These are phyloP conservation scores for Malus hybrid DNA, from an alignment of 331 rosid species.

Conservation along the genomic window DNA sequence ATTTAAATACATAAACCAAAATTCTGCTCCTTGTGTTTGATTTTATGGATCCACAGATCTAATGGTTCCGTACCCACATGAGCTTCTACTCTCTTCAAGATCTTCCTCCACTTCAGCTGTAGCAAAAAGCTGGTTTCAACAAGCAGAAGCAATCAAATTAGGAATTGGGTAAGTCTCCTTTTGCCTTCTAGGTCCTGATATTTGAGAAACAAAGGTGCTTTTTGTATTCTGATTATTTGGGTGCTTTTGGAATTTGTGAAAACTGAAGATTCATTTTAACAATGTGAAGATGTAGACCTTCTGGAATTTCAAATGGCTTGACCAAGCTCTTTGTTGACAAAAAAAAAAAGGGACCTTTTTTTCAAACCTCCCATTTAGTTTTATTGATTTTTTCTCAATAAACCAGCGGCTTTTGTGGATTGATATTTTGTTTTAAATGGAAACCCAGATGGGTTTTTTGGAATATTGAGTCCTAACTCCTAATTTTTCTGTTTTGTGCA, in stretches of 20 bases:
- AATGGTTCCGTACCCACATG: slow-evolving; percentile 21
- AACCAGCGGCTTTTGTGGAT: slow-evolving; percentile 22
- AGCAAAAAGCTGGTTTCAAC: slow-evolving; percentile 8
- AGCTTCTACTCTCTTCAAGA: neutral
- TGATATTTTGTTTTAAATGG: slow-evolving; percentile 19
- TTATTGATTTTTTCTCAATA: slow-evolving; percentile 16
- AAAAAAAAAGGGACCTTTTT: slow-evolving; percentile 7
- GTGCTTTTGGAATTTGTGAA: slow-evolving; percentile 5
- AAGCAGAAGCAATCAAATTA: slow-evolving; percentile 19
- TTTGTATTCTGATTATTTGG: slow-evolving; percentile 8
- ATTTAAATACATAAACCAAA: neutral
- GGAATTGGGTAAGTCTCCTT: slow-evolving; percentile 31
- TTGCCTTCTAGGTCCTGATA: neutral
- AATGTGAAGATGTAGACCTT: slow-evolving; percentile 36
- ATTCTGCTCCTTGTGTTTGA: slow-evolving; percentile 14
- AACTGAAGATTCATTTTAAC: slow-evolving; percentile 9
- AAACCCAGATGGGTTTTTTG: slow-evolving; percentile 15
- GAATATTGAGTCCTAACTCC: neutral
- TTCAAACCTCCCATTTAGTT: slow-evolving; percentile 12
- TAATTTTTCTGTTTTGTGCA: slow-evolving; percentile 16
- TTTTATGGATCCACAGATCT: slow-evolving; percentile 71
- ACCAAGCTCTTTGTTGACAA: slow-evolving; percentile 15
- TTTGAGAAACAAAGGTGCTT: slow-evolving; percentile 7
- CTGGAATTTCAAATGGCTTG: slow-evolving; percentile 29
- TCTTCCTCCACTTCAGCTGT: slow-evolving; percentile 15